Base-by-base conservation (phyloP, 495 filamentous ascomycete genomes). In the Talaromyces stipitatus region DNA sequence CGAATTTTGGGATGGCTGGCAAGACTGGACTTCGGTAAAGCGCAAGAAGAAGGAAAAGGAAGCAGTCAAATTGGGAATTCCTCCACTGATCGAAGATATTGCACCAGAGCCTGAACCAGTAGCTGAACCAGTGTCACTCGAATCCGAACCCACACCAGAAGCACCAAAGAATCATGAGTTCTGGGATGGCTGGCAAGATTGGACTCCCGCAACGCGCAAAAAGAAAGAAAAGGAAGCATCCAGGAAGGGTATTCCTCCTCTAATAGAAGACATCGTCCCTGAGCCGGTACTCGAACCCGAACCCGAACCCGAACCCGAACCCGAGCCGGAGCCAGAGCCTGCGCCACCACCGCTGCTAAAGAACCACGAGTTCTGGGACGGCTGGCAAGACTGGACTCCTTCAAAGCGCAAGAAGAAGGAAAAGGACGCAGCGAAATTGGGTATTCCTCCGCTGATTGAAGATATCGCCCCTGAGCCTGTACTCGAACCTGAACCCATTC, bases 281-380 rank as follows among this genome's bases (percentile, higher is more conserved):
- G 50, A 47, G 27, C 54, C 28, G 4, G 41, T 47, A 18, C n/a
- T 60, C 11, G 56, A 55, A 22, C 18, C 56, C 29, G 68, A 72
- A 27, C 65, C 61, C 11, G 72, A 73, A n/a, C 66, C n/a, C 2
- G 24, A 28, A 32, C 48, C 67, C 0, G 64, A 67, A 6, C 18
- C 56, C 29, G 68, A 72, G 27, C 65, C 61, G 10, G 72, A 73
- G 16, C 66, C n/a, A 7, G 24, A 28, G 18, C 48, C 67, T 0
- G 68, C 71, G 52, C 67, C 1, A 50, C 27, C 30, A 26, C 18
- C 20, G 20, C 26, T 55, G 22, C 36, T 20, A 10, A 51, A 53
- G 12, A 56, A 60, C n/a, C 38, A 60, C 20, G 18, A 48, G 7
- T 54, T 48, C 23, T 43, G 45, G 36, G 36, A 45, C 6, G 52